Evolutionary conservation across 2,329 filamentous ascomycete genomes (phyloP), one percentile per base, ranked within the genome.

Genomic region (Paecilomyces variotii): DNA sequence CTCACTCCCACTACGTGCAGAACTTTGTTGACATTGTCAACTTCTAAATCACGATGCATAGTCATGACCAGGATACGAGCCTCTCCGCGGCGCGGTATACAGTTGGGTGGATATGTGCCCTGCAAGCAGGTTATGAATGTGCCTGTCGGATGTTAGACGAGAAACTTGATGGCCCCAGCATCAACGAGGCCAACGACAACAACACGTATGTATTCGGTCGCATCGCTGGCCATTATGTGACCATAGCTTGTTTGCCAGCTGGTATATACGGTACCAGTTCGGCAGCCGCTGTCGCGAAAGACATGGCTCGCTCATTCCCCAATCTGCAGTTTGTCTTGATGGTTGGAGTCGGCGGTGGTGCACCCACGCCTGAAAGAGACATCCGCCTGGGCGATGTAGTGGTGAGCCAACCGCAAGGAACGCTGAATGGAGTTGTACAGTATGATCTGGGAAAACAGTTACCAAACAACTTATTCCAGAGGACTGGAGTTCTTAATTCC

Each of bases 331-430:
- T 69, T 28, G 59, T 54, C 30, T 32, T 32, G 30, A 32, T 68
- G 55, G 63, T 69, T 19, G 62, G 65, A 50, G 54, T 67, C 24
- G 65, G 65, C 6, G 72, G 71, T n/a, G 67, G 64, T 10, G 61
- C 67, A 3, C 68, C 68, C 1, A 66, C 59, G 5, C 45, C 49
- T 27, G 26, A 52, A n/a, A 28, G 62, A 35, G 65, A 72, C 59
- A 70, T 72, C 9, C 63, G 67, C 7, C 65, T 71, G 7, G 68
- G 69, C 14, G 68, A 72, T 63, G 60, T 71, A 7, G 68, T 69
- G 26, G 60, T 72, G 19, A 66, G 66, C 35, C 57, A 57, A 34
- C 67, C 67, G 12, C 6, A 54, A 0, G 59, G 55, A 3, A 58
- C 39, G 4, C 58, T 54, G 30, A 62, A 66, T 3, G 68, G 67